Base-by-base conservation (phyloP, 192 early-diverging fungal species). In the Umbelopsis isabellina region DNA sequence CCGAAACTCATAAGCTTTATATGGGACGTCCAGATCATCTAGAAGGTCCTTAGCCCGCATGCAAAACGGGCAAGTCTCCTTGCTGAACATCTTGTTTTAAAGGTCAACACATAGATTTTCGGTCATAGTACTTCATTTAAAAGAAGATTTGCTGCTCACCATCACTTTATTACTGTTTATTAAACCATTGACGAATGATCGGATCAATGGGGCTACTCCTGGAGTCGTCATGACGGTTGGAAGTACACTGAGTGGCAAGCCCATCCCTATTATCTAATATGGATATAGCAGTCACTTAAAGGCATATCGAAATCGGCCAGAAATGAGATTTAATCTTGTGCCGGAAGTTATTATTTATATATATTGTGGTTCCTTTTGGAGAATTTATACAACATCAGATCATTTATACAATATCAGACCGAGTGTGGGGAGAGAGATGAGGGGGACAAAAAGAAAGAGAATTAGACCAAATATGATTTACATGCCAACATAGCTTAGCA, bases 61-160 rank as follows among this genome's bases (percentile, higher is more conserved):
- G 69, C 87, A 90, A 68, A 83, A 92, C 10, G 89, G 88, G 72
- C 90, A 92, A 61, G 85, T 88, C 27, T 83, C 84, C 65, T 90
- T 96, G 66, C 89, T 89, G 72, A 94, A 94, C 66, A 95, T 88
- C 86, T 83, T 33, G 25, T 15, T 61, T 35, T 5, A 8, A 27
- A 35, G 11, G 11, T 16, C 18, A 61, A 61, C 30, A 35, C 13
- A 35, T 25, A 33, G 12, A 61, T 12, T 35, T 25, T 11, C 18
- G 33, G 27, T 15, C 52, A 33, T 33, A 2, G 33, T 0, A 7
- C 18, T 6, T 25, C 15, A 61, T 18, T 3, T 33, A n/a, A 4
- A 27, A 30, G 2, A 15, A 13, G 27, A 3, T 1, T 11, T 18
- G 16, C 30, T 18, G 13, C 55, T 61, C 55, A 61, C 55, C 55